These are phyloP conservation scores for Geotrichum europaeum DNA, from an alignment of 1,139 yeast genomes.

Conservation along the genomic window DNA sequence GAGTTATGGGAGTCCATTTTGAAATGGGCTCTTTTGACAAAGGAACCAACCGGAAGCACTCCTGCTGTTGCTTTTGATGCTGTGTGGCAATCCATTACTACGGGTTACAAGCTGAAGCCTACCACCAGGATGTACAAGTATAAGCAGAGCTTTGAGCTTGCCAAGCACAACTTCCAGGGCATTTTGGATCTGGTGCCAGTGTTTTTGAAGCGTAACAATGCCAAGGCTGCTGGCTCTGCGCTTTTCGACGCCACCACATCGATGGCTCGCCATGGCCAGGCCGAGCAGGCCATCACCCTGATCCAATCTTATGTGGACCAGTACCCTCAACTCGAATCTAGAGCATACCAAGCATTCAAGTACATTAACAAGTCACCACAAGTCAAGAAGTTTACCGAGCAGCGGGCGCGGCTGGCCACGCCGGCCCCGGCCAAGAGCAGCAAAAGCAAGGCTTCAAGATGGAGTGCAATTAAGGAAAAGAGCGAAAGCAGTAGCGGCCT, in stretches of 20 bases:
- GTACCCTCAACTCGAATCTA: conserved; percentile 19
- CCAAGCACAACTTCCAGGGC: conserved; percentile 5
- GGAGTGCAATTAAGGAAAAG: neutral
- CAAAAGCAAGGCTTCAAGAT: neutral
- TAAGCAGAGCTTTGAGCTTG: conserved; percentile 4
- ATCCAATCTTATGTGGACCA: conserved; percentile 7
- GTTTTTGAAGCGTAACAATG: neutral
- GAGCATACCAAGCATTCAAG: conserved; percentile 17
- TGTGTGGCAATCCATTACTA: conserved; percentile 25
- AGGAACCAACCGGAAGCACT: conserved; percentile 27
- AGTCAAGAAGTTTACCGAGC: conserved; percentile 6
- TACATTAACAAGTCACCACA: conserved; percentile 18
- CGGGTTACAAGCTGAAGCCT: conserved; percentile 20
- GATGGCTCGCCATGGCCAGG: conserved; percentile 17
- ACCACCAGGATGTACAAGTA: conserved; percentile 22
- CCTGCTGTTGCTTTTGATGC: conserved; percentile 23
- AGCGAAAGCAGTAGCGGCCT: neutral
- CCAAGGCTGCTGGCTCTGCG: conserved; percentile 13
- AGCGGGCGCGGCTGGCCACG: neutral
- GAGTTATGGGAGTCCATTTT: conserved; percentile 29
- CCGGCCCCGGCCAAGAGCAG: neutral
- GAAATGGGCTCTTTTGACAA: conserved; percentile 26
- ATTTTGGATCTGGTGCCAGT: conserved; percentile 9
- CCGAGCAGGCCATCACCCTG: conserved; percentile 24
- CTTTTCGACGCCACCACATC: conserved; percentile 18